Evolutionary conservation across 352 stramenopile species (phyloP), one percentile per base, ranked within the genome.

Genomic region (Globisporangium perplexum): DNA sequence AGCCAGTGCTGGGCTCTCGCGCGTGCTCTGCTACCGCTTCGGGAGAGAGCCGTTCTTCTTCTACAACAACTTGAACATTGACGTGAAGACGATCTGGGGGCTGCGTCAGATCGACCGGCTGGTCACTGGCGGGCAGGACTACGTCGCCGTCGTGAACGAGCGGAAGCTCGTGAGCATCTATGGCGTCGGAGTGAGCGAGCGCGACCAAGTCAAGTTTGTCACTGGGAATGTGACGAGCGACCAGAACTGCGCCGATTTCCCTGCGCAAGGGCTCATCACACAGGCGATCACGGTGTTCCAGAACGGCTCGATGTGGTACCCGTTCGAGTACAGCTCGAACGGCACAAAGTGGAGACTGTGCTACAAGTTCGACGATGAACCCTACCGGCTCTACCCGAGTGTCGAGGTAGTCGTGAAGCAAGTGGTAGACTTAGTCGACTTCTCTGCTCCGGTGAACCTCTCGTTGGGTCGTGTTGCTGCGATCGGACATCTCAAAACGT

Each of bases 361-460:
- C 56, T 89, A 89, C 65, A 78, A 80, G 51, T 86, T 87, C 58
- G 65, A 83, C 4, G 59, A 65, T 17, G 78, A 89, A 18, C 63
- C 68, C 0, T 89, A 66, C 50, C 63, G 70, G 0, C 46, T 87
- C 7, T 87, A 78, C 49, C 48, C 69, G 1, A 50, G 48, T 2
- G 60, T 89, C 17, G 53, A 26, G 2, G 56, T 89, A 20, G 53
- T 57, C 7, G 78, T 87, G 7, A 89, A 87, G 45, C 55, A 83
- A 26, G 57, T 89, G 17, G 71, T 72, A 4, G 49, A 66, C 15
- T 23, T 89, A 2, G 47, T 74, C 0, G 76, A 89, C 36, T 68
- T 54, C 15, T 59, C 57, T 1, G 74, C 74, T 20, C 55, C 55
- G 36, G 57, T 69, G 18, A 62, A 72, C 33, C 39, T 47, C 1